Percentiles rank a stretch among this genome's conserved stretches.
Evolutionary conservation across 768 basidiomycete genomes (phyloP).

Genomic region (Mycena alexandri): DNA sequence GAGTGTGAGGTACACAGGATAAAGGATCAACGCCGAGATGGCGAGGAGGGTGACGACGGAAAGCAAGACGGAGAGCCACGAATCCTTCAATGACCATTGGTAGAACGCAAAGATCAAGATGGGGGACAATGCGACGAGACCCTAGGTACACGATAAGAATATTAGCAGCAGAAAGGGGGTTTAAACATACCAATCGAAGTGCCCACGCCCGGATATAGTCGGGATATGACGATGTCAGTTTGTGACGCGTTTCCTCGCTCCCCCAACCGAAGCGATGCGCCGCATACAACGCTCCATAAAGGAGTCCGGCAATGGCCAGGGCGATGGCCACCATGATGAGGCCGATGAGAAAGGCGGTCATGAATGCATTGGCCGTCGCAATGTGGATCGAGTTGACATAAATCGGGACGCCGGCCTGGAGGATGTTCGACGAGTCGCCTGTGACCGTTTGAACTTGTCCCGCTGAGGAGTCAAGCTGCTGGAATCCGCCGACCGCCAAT

Average conservation of each 20-base stretch:
- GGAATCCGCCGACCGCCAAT: conserved; percentile 20
- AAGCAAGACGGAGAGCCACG: conserved; percentile 86
- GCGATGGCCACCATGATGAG: conserved; percentile 78
- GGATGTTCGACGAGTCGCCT: conserved; percentile 68
- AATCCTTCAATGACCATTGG: conserved; percentile 93
- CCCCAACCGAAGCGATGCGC: conserved; percentile 44
- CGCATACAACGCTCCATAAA: conserved; percentile 58
- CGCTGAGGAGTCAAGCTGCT: conserved; percentile 39
- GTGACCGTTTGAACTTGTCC: conserved; percentile 77
- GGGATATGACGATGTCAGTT: conserved; percentile 48
- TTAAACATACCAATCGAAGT: conserved; percentile 71
- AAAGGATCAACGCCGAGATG: conserved; percentile 61
- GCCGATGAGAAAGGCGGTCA: conserved; percentile 84
- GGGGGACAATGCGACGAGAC: conserved; percentile 75
- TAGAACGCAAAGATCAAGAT: conserved; percentile 84
- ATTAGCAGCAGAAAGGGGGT: neutral
- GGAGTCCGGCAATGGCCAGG: conserved; percentile 62
- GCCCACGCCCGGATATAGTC: conserved; percentile 70
- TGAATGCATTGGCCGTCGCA: conserved; percentile 89
- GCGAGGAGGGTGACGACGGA: conserved; percentile 77
- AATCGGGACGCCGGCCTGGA: conserved; percentile 86
- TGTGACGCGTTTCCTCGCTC: conserved; percentile 31
- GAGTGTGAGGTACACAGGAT: conserved; percentile 63
- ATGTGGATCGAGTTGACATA: conserved; percentile 84
- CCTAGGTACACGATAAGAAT: conserved; percentile 50